phyloP scores from a whole-genome alignment of 2,329 filamentous ascomycete genomes.

The Colletotrichum camelliae region DNA sequence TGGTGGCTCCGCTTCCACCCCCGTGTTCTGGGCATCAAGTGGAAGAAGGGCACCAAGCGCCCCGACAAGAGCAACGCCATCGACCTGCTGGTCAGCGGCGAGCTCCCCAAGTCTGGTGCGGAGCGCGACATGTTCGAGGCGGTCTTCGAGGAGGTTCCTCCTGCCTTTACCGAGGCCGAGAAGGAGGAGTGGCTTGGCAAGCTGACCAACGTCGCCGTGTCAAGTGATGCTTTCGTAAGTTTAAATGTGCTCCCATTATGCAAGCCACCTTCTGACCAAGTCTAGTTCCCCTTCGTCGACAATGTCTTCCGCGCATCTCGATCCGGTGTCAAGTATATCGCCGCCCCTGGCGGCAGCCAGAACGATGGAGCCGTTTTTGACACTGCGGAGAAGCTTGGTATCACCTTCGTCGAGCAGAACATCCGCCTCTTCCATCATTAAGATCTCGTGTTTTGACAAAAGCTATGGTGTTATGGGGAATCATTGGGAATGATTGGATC shows the following conservation, averaged over 20 bases:
- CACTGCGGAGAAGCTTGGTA: constrained; percentile 88
- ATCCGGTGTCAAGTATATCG: constrained; percentile 94
- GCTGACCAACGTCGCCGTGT: constrained; percentile 82
- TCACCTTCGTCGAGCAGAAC: constrained; percentile 95
- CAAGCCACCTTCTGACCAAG: constrained; percentile 27
- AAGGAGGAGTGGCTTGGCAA: constrained; percentile 84
- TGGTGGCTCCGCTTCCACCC: constrained; percentile 99
- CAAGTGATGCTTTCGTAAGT: constrained; percentile 93
- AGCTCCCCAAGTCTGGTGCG: constrained; percentile 81
- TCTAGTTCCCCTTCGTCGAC: constrained; percentile 94
- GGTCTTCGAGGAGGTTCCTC: constrained; percentile 88
- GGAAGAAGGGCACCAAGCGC: constrained; percentile 97
- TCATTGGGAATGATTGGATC: constrained; percentile 1
- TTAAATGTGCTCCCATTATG: background rate
- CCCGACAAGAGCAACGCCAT: constrained; percentile 98
- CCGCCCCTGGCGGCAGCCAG: constrained; percentile 88
- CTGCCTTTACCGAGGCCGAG: constrained; percentile 83
- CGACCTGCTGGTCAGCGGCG: constrained; percentile 89
- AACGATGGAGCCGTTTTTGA: constrained; percentile 84
- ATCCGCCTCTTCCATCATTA: constrained; percentile 96
- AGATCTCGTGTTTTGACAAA: constrained; percentile 2
- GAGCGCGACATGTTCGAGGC: constrained; percentile 88
- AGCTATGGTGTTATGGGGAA: constrained; percentile 12
- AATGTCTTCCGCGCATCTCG: constrained; percentile 92
- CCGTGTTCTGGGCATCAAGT: constrained; percentile 85